Conservation (phyloP, 257 asterid species). For the Lycium ferocissimum region DNA sequence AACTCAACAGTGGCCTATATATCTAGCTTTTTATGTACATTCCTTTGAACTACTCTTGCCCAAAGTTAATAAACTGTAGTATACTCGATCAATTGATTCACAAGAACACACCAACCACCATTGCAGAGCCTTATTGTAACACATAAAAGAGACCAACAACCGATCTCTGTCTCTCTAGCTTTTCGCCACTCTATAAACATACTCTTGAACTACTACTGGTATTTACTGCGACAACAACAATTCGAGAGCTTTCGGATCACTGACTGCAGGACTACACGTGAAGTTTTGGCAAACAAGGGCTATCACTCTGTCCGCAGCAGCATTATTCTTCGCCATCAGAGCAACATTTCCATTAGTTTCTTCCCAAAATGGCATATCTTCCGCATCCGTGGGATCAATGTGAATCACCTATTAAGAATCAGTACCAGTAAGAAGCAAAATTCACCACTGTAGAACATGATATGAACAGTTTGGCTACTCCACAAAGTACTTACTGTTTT, state of each 20-base stretch:
- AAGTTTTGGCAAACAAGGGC: slow-evolving; percentile 89
- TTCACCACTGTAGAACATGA: neutral
- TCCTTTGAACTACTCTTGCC: neutral
- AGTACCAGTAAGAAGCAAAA: neutral
- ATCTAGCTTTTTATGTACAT: neutral
- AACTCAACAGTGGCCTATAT: neutral
- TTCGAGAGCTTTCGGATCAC: slow-evolving; percentile 54
- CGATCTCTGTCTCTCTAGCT: neutral
- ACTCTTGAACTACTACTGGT: neutral
- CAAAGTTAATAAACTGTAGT: neutral
- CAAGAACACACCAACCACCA: neutral
- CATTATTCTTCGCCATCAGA: slow-evolving; percentile 66
- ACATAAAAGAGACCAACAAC: neutral
- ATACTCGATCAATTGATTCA: neutral
- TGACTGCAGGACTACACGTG: slow-evolving; percentile 75
- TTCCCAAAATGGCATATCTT: slow-evolving; percentile 82
- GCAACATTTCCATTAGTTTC: slow-evolving; percentile 63
- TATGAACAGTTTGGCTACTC: neutral
- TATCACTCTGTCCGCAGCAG: slow-evolving; percentile 47
- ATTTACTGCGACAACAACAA: slow-evolving; percentile 48
- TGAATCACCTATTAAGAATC: slow-evolving; percentile 71
- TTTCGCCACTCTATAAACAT: neutral
- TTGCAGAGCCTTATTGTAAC: neutral
- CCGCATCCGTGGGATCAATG: slow-evolving; percentile 64
- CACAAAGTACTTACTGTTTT: slow-evolving; percentile 53